A percentile compares a stretch with the other conserved stretches of the same genome.
Conservation (phyloP, 1,284 basidiomycete species). For the Ceratobasidium sp. region DNA sequence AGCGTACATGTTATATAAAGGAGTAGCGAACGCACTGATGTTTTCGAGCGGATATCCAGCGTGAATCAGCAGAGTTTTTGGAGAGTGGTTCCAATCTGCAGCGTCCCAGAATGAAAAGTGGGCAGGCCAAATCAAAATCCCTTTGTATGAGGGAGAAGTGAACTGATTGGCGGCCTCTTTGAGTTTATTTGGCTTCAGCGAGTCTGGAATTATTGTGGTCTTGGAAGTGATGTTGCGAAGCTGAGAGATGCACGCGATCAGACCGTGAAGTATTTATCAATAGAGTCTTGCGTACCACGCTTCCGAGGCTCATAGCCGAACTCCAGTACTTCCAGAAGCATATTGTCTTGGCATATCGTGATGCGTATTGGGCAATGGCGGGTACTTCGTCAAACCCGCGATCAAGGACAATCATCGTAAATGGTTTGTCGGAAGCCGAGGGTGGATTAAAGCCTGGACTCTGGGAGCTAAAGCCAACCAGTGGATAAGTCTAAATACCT, state of each 20-base stretch:
- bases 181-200: background rate
- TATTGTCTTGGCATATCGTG: background rate
- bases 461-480: background rate
- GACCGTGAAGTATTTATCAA: background rate
- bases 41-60: background rate
- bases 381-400: background rate
- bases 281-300: background rate
- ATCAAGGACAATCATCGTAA: background rate
- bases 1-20: background rate
- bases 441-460: background rate
- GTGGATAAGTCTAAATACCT: background rate
- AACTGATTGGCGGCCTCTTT: background rate
- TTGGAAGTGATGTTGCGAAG: background rate
- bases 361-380: background rate
- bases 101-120: background rate
- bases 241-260: background rate
- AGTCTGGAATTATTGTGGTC: background rate
- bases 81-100: background rate
- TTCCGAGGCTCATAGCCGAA: background rate
- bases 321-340: conserved; percentile 18
- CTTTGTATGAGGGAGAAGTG: background rate
- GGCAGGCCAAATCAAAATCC: background rate
- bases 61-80: background rate
- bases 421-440: background rate
- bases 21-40: background rate